phyloP scores from a whole-genome alignment of 495 filamentous ascomycete species.

The Friedmanniomyces simplex region DNA sequence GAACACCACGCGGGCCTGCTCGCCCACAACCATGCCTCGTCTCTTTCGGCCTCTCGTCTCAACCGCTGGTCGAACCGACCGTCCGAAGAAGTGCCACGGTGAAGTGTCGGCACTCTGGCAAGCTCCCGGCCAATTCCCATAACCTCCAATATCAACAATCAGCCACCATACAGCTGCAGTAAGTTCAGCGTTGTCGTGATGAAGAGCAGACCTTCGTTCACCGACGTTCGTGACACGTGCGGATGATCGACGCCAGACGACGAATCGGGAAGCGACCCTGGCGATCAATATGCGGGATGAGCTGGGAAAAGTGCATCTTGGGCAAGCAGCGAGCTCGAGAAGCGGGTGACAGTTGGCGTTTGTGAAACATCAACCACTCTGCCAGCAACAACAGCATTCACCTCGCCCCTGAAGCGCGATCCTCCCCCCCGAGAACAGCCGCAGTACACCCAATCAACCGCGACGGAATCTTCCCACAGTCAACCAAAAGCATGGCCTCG shows the following conservation, averaged over 20 bases:
- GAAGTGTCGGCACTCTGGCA: too few relatives aligned
- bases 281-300: neutral
- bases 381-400: neutral
- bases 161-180: too few relatives aligned
- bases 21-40: neutral
- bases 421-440: too few relatives aligned
- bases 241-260: neutral
- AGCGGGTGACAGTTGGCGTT: neutral
- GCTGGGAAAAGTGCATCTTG: neutral
- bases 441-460: neutral
- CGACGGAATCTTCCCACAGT: neutral
- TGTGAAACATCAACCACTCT: slow-evolving; percentile 1
- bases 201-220: neutral
- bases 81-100: too few relatives aligned
- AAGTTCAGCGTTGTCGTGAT: neutral
- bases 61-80: neutral
- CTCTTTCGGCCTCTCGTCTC: neutral
- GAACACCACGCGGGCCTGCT: neutral
- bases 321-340: neutral
- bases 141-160: too few relatives aligned
- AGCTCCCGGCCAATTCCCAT: too few relatives aligned
- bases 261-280: neutral
- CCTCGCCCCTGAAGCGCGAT: too few relatives aligned
- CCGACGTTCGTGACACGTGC: neutral
- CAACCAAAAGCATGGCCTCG: slow-evolving; percentile 7